Base-by-base conservation (phyloP, 345 rosid species). In the Balakata baccata region DNA sequence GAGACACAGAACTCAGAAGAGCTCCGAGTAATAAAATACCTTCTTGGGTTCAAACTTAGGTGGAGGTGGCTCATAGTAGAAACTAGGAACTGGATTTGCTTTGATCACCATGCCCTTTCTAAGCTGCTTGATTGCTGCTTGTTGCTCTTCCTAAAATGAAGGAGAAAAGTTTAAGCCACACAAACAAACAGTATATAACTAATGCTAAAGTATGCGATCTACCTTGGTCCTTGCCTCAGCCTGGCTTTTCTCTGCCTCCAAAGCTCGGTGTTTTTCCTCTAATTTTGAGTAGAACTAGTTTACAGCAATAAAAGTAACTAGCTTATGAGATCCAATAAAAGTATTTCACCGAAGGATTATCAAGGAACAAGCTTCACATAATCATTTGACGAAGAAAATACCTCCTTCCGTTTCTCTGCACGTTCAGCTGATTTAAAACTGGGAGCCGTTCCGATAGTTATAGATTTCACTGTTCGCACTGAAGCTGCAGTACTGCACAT, bases 1-100 rank as follows among this genome's bases (percentile, higher is more conserved):
- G 18, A 39, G 54, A 70, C 53, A 34, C 54, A 69, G 29, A 23
- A 72, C 57, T n/a, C 11, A 45, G n/a, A 51, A 46, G 37, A 57
- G 68, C 38, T 66, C 61, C 22, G 34, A 68, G 23, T 1, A 38
- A 1, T 29, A 29, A 1, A 17, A 50, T 88, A 96, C 99, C 99
- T 96, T 96, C 85, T 89, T 93, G 54, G 84, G 85, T 83, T 91
- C 92, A 17, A 75, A 73, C 86, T 93, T 91, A 0, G 91, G 92
- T 16, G 99, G 97, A 78, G 99, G 95, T 0, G 80, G 84, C 74
- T 93, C 97, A 20, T 96, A 88, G 86, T 96, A 93, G 83, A 96
- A 96, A 85, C 76, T 89, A 9, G 99, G 99, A 50, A 96, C 90
- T 0, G 99, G 99, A 39, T 93, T 93, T 29, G 99, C 99, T 83